Base-by-base conservation (phyloP, 2,329 filamentous ascomycete genomes). In the Hirsutella minnesotensis region DNA sequence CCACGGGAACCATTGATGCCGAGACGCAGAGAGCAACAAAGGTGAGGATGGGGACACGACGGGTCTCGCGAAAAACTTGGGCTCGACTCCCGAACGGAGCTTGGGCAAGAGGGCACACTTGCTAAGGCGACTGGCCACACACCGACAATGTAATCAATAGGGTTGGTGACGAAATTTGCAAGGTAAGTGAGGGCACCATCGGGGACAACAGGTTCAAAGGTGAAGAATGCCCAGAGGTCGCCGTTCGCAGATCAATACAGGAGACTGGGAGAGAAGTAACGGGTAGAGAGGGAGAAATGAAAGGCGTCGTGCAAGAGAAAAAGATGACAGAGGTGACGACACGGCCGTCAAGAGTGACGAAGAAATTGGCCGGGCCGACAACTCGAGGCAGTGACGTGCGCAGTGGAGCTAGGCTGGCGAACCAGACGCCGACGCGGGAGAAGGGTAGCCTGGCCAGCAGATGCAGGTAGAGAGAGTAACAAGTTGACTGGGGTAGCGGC, bases 1-100 rank as follows among this genome's bases (percentile, higher is more conserved):
- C 35, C 44, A 47, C 41, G 43, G 51, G 53, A 52, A 52, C 57
- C 52, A 53, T 59, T 50, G 46, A 54, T 42, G 41, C 50, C 48
- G 47, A 42, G 50, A 51, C 46, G 45, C 37, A 35, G 37, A 27
- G 48, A 45, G 38, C 19, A 29, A 40, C 29, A 20, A 46, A 46
- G 39, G 38, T 38, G 34, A 34, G 40, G 16, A 31, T 4, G n/a
- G 19, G 20, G 24, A 12, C n/a, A 30, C 21, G 27, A 37, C 21
- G 39, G 22, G 40, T 29, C 41, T 44, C 21, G 41, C 24, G 40
- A 20, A 42, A 43, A 27, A 12, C 24, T 27, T 12, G 24, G 24
- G 41, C 35, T 38, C 40, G 37, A 34, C 39, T 29, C 16, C 20
- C 4, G n/a, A 18, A 15, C 35, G 8, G 19, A 22, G 16, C 10